phyloP scores from a whole-genome alignment of 1,284 basidiomycete species.

The Tetrapyrgos nigripes region DNA sequence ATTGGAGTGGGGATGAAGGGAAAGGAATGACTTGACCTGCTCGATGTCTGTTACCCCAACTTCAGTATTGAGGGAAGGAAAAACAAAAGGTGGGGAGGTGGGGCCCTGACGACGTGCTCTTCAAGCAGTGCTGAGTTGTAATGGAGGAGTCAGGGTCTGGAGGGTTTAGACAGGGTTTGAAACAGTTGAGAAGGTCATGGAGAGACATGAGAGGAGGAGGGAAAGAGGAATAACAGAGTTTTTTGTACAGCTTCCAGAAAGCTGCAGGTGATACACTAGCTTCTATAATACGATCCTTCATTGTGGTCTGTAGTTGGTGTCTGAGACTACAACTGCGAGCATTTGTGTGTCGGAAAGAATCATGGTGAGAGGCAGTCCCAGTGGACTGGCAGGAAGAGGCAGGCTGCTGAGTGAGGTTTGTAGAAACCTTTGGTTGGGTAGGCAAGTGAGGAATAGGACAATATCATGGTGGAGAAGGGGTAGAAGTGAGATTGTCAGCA shows the following conservation, averaged over 20 bases:
- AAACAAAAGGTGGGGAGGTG: neutral
- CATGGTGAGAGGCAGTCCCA: no score
- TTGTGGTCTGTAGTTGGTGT: no score
- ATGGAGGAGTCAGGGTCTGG: neutral
- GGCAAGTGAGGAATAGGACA: no score
- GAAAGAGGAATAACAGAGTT: neutral
- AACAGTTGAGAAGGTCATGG: neutral
- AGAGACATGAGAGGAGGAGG: neutral
- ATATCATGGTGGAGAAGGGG: no score
- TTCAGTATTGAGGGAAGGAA: neutral
- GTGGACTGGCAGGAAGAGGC: no score
- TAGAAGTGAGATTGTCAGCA: no score
- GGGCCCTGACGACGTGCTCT: neutral
- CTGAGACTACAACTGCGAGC: neutral
- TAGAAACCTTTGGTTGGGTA: no score
- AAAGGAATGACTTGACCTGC: neutral
- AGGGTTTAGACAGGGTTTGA: slow-evolving; percentile 7
- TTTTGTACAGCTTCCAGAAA: slow-evolving; percentile 11
- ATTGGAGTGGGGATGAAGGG: neutral
- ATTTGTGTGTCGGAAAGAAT: no score
- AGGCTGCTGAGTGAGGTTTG: no score
- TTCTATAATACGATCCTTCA: no score
- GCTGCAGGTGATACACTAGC: no score
- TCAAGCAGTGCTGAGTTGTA: neutral
- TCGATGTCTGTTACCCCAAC: neutral